phyloP scores from a whole-genome alignment of 2,329 filamentous ascomycete species.

The Colletotrichum salicis region DNA sequence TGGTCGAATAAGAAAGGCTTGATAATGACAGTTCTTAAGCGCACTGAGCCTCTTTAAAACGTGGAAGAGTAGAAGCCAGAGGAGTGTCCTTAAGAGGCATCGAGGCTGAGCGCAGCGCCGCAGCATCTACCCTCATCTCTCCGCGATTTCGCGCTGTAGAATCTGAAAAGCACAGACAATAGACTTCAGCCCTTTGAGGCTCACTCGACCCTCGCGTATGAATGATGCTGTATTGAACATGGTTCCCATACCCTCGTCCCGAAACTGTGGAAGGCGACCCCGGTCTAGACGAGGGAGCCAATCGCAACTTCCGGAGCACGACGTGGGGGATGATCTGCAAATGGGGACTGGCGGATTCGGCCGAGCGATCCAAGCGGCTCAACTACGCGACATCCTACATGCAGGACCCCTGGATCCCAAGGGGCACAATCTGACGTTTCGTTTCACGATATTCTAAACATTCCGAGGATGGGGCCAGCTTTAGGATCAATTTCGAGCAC shows the following conservation, averaged over 20 bases:
- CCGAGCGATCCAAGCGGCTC: constrained; percentile 28
- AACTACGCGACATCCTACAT: background rate
- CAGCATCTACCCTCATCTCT: background rate
- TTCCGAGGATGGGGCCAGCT: constrained; percentile 7
- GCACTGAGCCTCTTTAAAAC: too few species aligned
- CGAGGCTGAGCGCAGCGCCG: too few species aligned
- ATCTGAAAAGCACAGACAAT: background rate
- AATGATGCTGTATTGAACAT: background rate
- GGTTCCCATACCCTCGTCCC: constrained; percentile 21
- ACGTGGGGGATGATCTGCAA: constrained; percentile 12
- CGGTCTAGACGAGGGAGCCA: constrained; percentile 24
- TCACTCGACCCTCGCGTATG: background rate
- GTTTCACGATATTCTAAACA: constrained; percentile 26
- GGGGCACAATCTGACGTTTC: constrained; percentile 14
- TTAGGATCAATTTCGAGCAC: constrained; percentile 10
- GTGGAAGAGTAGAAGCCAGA: too few species aligned
- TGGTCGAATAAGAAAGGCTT: too few species aligned
- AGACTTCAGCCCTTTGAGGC: background rate
- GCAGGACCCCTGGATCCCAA: constrained; percentile 4
- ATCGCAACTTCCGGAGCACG: constrained; percentile 14
- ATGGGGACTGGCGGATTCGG: constrained; percentile 3
- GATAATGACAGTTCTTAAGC: too few species aligned
- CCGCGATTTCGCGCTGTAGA: background rate
- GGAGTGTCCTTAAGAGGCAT: too few species aligned
- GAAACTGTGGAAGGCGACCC: constrained; percentile 8